These are phyloP conservation scores for Selenicereus undatus DNA, from an alignment of 148 eudicot genomes.

Conservation along the genomic window DNA sequence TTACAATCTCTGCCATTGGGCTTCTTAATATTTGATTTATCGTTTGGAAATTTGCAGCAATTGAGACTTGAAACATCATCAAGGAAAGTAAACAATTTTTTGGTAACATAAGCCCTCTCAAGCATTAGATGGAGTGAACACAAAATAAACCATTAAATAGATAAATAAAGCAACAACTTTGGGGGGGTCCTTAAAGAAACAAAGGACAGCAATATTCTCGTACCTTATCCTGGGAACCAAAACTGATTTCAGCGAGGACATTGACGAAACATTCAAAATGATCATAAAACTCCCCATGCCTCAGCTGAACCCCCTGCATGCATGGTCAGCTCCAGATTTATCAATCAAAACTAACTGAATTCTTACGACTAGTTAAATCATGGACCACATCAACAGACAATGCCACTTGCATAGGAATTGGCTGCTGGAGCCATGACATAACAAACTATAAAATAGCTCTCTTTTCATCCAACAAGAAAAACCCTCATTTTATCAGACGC, in stretches of 20 bases:
- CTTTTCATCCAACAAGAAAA: no score
- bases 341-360: constrained; percentile 6
- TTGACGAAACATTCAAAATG: constrained; percentile 68
- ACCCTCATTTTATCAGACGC: no score
- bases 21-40: not conserved
- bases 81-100: not conserved
- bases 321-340: constrained; percentile 12
- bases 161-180: not conserved
- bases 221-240: constrained; percentile 42
- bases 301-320: constrained; percentile 52
- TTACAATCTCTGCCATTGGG: not conserved
- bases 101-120: not conserved
- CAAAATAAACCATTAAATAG: not conserved
- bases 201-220: constrained; percentile 4
- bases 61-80: not conserved
- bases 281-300: constrained; percentile 34
- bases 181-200: not conserved
- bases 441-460: no score
- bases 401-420: not conserved
- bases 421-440: not conserved
- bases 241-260: constrained; percentile 59
- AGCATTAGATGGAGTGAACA: not conserved
- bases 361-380: not conserved
- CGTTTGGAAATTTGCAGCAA: not conserved
- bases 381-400: not conserved